Evolutionary conservation across 208 protist species (phyloP), one percentile per base, ranked within the genome.

Genomic region (Phytomonas sp.): DNA sequence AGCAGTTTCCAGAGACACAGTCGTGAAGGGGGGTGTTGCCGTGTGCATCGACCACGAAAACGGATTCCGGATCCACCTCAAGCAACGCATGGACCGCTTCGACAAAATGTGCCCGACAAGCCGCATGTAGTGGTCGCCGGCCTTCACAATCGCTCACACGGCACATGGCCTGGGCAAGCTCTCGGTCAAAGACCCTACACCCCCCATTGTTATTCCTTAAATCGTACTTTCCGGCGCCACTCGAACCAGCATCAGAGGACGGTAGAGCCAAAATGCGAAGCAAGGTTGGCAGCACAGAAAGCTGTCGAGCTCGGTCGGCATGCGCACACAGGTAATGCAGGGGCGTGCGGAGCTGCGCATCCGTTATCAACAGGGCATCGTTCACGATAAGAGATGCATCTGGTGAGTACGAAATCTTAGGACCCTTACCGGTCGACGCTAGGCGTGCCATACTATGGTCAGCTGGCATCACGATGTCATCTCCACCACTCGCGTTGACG

Each of bases 241-340:
- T 40, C 36, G 9, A 40, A 40, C 6, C 4, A 40, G 9, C 9
- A 40, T 36, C 17, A 83, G 46, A 17, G 83, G 72, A 20, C 36
- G 74, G 61, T 11, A 40, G 36, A 40, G 36, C 4, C 36, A 40
- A 40, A 40, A 40, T 40, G 36, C 36, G 36, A 13, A 74, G 60
- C 31, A 93, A 73, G 36, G 75, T 43, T 17, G 84, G 70, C 23
- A 90, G 46, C n/a, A 83, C 78, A 0, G 70, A 64, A 4, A 40
- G 51, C 74, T 93, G 84, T 26, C 69, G 64, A 2, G 62, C 37
- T 8, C 53, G 69, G 7, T 77, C 77, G n/a, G 60, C 62, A 26
- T 83, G 81, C 29, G 73, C 60, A 65, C 84, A 93, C 13, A 93
- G 59, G 31, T 85, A 33, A 74, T 94, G 88, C 66, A 94, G 75